phyloP scores from a whole-genome alignment of 139 green algal genomes.

The Picochlorum sp. region DNA sequence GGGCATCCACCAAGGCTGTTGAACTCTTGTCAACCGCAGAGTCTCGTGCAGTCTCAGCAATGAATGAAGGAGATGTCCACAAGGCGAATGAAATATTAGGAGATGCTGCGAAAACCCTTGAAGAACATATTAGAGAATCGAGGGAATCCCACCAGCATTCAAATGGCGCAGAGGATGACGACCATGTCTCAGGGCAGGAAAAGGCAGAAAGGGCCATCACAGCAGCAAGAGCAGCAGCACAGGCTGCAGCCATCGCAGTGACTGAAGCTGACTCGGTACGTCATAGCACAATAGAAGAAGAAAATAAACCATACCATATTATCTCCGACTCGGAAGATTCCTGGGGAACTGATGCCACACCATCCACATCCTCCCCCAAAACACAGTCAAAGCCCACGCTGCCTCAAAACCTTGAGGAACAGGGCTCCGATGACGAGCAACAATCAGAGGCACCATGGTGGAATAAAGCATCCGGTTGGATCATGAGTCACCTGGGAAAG shows the following conservation, averaged over 20 bases:
- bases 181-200: not conserved
- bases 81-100: constrained; percentile 14
- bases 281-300: not conserved
- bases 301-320: not conserved
- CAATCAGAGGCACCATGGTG: constrained; percentile 13
- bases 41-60: constrained; percentile 3
- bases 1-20: constrained; percentile 5
- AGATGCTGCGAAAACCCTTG: constrained; percentile 11
- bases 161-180: not conserved
- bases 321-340: not conserved
- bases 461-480: constrained; percentile 5
- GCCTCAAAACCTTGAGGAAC: not conserved
- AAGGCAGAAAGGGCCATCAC: constrained; percentile 10
- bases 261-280: not conserved
- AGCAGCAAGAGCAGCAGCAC: constrained; percentile 10
- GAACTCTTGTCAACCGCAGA: constrained; percentile 10
- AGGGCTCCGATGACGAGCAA: not conserved
- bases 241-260: constrained; percentile 13
- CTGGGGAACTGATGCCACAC: not conserved
- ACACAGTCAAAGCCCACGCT: not conserved
- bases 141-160: not conserved
- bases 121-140: not conserved
- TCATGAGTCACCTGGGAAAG: not conserved
- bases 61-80: constrained; percentile 14
- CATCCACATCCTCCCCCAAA: not conserved